Conservation (phyloP, 768 basidiomycete genomes). For the Russula sp. region DNA sequence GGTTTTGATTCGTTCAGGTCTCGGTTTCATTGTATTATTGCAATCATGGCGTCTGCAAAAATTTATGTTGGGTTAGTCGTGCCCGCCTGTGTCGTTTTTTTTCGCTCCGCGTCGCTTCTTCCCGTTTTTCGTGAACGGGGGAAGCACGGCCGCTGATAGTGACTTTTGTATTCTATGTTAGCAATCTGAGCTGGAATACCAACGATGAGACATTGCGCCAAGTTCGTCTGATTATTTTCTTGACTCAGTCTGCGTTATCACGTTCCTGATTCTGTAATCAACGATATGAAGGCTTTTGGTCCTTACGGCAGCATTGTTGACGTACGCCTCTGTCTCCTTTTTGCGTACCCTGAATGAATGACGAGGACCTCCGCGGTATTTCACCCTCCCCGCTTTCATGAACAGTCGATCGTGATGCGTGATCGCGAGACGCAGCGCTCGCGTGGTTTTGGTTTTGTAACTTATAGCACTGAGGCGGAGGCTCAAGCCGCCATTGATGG, state of each 20-base stretch:
- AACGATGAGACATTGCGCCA: constrained; percentile 86
- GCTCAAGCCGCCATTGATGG: constrained; percentile 72
- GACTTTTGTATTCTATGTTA: constrained; percentile 48
- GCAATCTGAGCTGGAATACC: constrained; percentile 95
- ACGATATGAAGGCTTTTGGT: constrained; percentile 67
- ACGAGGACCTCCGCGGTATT: background rate
- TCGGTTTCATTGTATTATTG: constrained; percentile 31
- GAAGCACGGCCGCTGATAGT: constrained; percentile 49
- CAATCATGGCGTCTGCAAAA: constrained; percentile 67
- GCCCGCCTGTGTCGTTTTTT: constrained; percentile 47
- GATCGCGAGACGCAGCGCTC: constrained; percentile 97
- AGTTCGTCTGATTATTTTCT: constrained; percentile 67
- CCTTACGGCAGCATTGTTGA: constrained; percentile 81
- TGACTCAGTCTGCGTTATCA: constrained; percentile 33
- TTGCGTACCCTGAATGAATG: constrained; percentile 6
- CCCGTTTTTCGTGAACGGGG: constrained; percentile 30
- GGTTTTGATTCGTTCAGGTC: constrained; percentile 30
- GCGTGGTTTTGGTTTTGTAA: constrained; percentile 96
- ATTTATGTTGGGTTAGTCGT: constrained; percentile 94
- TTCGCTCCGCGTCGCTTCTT: constrained; percentile 46
- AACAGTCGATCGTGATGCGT: constrained; percentile 94
- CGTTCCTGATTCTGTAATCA: constrained; percentile 29
- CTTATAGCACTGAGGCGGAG: constrained; percentile 57
- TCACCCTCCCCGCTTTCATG: background rate
- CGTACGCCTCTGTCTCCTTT: constrained; percentile 62